A percentile compares a stretch with the other conserved stretches of the same genome.
phyloP scores from a whole-genome alignment of 768 basidiomycete species.

The Kwoniella botswanensis region DNA sequence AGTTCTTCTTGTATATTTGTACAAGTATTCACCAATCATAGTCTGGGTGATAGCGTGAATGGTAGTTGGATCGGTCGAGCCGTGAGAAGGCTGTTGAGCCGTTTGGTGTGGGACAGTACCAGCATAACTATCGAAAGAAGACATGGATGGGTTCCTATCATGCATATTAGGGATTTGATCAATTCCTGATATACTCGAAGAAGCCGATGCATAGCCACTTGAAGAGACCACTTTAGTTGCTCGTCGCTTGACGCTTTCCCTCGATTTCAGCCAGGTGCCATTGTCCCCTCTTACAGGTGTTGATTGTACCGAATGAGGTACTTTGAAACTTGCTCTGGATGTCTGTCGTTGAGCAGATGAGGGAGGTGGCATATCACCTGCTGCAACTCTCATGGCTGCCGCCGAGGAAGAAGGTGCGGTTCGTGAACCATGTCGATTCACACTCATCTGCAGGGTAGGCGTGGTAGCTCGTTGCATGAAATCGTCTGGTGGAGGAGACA shows the following conservation, averaged over 20 bases:
- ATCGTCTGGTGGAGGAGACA: slow-evolving; percentile 89
- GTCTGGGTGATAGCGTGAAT: slow-evolving; percentile 99
- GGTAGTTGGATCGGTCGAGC: slow-evolving; percentile 80
- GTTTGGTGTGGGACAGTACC: not conserved
- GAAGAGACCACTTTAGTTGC: slow-evolving; percentile 40
- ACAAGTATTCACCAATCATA: slow-evolving; percentile 98
- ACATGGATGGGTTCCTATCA: slow-evolving; percentile 45
- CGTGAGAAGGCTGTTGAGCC: slow-evolving; percentile 35
- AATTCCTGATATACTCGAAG: slow-evolving; percentile 37
- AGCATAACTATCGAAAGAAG: slow-evolving; percentile 39
- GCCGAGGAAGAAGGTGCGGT: slow-evolving; percentile 40
- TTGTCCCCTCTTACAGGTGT: slow-evolving; percentile 31
- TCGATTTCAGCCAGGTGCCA: slow-evolving; percentile 31
- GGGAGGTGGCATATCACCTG: slow-evolving; percentile 39
- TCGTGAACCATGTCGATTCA: slow-evolving; percentile 27
- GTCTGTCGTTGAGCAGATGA: slow-evolving; percentile 37
- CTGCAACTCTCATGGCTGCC: slow-evolving; percentile 37
- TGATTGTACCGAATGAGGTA: slow-evolving; percentile 22
- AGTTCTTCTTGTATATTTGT: slow-evolving; percentile 90
- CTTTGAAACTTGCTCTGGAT: slow-evolving; percentile 32
- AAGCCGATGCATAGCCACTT: slow-evolving; percentile 37
- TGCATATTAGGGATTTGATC: slow-evolving; percentile 15
- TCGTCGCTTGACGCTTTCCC: slow-evolving; percentile 40
- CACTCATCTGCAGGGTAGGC: slow-evolving; percentile 41
- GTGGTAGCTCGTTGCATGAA: slow-evolving; percentile 79